Conservation (phyloP, 345 rosid genomes). For the Populus nigra region DNA sequence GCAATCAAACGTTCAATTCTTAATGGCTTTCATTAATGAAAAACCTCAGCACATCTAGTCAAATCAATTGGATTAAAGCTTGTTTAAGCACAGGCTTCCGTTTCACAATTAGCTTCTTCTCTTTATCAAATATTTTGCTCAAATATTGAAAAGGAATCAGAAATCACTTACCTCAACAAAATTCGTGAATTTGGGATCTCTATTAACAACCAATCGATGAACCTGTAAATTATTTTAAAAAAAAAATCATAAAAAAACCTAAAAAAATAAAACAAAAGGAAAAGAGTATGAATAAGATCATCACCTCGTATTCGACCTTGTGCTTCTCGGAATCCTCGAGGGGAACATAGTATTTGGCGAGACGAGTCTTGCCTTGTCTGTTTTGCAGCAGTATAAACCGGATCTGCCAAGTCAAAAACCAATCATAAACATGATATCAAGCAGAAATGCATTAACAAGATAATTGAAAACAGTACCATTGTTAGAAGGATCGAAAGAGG, state of each 20-base stretch:
- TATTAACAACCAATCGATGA: slow-evolving; percentile 92
- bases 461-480: slow-evolving; percentile 9
- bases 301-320: slow-evolving; percentile 94
- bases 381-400: slow-evolving; percentile 95
- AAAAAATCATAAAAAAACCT: neutral
- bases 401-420: slow-evolving; percentile 52
- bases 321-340: slow-evolving; percentile 98
- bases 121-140: neutral
- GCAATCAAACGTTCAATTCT: neutral
- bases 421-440: neutral
- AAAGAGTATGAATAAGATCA: neutral
- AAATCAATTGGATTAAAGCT: neutral
- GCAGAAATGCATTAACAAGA: neutral
- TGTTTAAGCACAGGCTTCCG: neutral
- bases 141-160: neutral
- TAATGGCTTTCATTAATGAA: neutral
- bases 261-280: neutral
- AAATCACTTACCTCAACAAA: slow-evolving; percentile 77
- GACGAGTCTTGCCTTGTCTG: slow-evolving; percentile 99
- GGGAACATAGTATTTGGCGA: slow-evolving; percentile 95
- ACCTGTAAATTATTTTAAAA: slow-evolving; percentile 39
- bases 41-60: neutral
- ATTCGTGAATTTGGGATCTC: slow-evolving; percentile 93
- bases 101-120: neutral
- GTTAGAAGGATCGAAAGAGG: neutral